A percentile compares a stretch with the other conserved stretches of the same genome.
Evolutionary conservation across 805 yeast genomes (phyloP).

Genomic region (Tetrapisispora phaffii): DNA sequence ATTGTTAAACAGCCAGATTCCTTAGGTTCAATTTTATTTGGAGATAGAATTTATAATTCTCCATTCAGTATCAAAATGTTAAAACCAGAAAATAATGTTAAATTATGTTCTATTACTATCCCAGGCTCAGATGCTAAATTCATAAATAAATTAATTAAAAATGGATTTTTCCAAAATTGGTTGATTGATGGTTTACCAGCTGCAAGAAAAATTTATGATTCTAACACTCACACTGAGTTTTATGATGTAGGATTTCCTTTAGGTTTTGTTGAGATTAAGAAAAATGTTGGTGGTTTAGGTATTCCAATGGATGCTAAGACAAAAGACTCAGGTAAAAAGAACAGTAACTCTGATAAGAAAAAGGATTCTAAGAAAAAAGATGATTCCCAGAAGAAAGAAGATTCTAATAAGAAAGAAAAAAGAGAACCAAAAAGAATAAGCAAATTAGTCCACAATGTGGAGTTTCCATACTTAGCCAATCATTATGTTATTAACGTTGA

Average conservation of each 20-base stretch:
- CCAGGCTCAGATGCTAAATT: constrained; percentile 60
- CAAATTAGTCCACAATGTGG: constrained; percentile 15
- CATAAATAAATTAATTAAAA: constrained; percentile 67
- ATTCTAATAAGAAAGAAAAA: neutral
- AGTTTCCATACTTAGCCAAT: constrained; percentile 56
- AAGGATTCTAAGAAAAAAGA: no score
- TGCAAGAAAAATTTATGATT: constrained; percentile 52
- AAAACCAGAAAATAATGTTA: constrained; percentile 55
- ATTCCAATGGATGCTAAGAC: constrained; percentile 1
- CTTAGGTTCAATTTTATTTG: constrained; percentile 85
- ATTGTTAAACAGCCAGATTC: constrained; percentile 68
- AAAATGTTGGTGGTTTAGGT: constrained; percentile 6
- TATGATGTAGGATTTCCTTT: constrained; percentile 76
- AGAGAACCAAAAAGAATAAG: constrained; percentile 2
- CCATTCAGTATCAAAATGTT: constrained; percentile 79
- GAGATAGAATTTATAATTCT: constrained; percentile 89
- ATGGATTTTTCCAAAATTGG: constrained; percentile 88
- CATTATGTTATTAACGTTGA: constrained; percentile 74
- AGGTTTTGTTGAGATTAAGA: constrained; percentile 53
- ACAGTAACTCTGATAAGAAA: no score
- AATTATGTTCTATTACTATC: constrained; percentile 53
- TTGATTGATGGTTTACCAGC: constrained; percentile 91
- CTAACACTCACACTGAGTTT: constrained; percentile 48
- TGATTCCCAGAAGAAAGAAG: no score
- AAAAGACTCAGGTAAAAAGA: neutral